Evolutionary conservation across 257 asterid species (phyloP).

Genomic region (Plantago ovata): DNA sequence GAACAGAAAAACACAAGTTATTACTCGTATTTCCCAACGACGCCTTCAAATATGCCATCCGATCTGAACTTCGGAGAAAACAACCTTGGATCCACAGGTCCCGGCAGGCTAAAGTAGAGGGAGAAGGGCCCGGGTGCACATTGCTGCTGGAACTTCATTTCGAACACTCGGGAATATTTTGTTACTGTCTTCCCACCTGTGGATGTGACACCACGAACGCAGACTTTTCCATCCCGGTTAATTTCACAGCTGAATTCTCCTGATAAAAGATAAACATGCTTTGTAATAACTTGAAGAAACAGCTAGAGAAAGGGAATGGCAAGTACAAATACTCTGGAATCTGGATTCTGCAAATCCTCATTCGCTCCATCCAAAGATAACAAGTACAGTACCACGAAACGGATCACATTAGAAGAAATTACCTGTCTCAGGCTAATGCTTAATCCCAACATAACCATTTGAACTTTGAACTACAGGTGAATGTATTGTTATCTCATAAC

Average conservation of each 20-base stretch:
- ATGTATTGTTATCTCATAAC: no score
- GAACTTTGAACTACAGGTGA: no score
- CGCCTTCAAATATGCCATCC: constrained; percentile 81
- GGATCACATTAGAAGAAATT: no score
- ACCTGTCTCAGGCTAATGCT: no score
- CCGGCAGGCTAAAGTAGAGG: constrained; percentile 69
- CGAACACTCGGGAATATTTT: constrained; percentile 53
- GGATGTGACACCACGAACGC: constrained; percentile 58
- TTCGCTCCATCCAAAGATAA: neutral
- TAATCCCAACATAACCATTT: no score
- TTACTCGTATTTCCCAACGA: constrained; percentile 43
- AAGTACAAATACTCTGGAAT: neutral
- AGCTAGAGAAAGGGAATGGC: neutral
- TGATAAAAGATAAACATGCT: constrained; percentile 24
- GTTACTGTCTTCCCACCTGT: constrained; percentile 53
- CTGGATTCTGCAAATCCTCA: no score
- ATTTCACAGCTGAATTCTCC: constrained; percentile 72
- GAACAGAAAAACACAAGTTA: constrained; percentile 10
- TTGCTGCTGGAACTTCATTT: constrained; percentile 71
- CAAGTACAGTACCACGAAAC: no score
- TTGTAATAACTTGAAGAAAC: neutral
- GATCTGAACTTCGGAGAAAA: constrained; percentile 55
- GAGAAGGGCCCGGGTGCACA: constrained; percentile 81
- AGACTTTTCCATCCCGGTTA: constrained; percentile 55
- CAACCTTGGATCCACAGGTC: constrained; percentile 79